These are phyloP conservation scores for Boletellus ananiceps DNA, from an alignment of 768 basidiomycete genomes.

Conservation along the genomic window DNA sequence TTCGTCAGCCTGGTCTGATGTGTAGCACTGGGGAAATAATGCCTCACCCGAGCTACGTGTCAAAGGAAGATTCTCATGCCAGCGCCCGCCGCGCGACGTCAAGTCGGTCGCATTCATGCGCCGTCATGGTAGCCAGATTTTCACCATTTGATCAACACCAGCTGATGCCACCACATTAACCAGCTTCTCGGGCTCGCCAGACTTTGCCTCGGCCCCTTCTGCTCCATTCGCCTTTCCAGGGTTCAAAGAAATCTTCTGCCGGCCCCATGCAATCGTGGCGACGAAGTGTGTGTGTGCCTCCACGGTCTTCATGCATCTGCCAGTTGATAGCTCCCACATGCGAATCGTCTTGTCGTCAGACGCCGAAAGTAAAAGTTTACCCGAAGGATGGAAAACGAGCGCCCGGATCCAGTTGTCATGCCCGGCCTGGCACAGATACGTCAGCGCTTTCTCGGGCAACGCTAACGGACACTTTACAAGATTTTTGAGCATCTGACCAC, in stretches of 20 bases:
- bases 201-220: slow-evolving; percentile 31
- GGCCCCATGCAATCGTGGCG: slow-evolving; percentile 76
- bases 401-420: slow-evolving; percentile 92
- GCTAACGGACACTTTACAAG: slow-evolving; percentile 44
- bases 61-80: slow-evolving; percentile 15
- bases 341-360: slow-evolving; percentile 91
- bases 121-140: slow-evolving; percentile 57
- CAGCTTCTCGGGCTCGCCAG: slow-evolving; percentile 47
- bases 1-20: slow-evolving; percentile 9
- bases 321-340: slow-evolving; percentile 84
- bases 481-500: slow-evolving; percentile 75
- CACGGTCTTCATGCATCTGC: slow-evolving; percentile 80
- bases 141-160: slow-evolving; percentile 62
- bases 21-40: neutral
- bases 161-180: slow-evolving; percentile 69
- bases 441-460: slow-evolving; percentile 3
- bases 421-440: slow-evolving; percentile 45
- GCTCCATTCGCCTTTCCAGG: slow-evolving; percentile 36
- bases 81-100: slow-evolving; percentile 8
- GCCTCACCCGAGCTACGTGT: slow-evolving; percentile 15
- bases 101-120: neutral
- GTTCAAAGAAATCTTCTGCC: slow-evolving; percentile 44
- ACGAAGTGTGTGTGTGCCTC: slow-evolving; percentile 88
- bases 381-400: slow-evolving; percentile 84
- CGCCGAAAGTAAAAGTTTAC: slow-evolving; percentile 86